Evolutionary conservation across 1,284 basidiomycete genomes (phyloP).

Genomic region (Pseudozyma flocculosa): DNA sequence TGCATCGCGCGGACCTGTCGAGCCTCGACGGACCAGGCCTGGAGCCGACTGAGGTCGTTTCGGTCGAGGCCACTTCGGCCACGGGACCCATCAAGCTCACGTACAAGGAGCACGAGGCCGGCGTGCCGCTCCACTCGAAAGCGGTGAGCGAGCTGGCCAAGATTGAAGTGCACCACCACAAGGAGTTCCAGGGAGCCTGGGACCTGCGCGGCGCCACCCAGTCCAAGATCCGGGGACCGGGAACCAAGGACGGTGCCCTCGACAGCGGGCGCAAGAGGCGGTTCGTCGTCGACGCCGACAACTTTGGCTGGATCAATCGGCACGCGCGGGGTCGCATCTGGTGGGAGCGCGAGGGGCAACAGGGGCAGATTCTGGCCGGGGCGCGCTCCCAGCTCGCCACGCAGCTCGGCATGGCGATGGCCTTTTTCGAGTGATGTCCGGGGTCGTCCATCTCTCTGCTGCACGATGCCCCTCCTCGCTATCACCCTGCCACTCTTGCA

Average conservation of each 20-base stretch:
- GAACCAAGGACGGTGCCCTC: conserved; percentile 12
- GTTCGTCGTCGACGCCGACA: conserved; percentile 29
- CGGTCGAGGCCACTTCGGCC: conserved; percentile 19
- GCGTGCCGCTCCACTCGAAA: conserved; percentile 28
- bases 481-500: too few relatives aligned
- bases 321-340: conserved; percentile 17
- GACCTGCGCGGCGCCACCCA: conserved; percentile 30
- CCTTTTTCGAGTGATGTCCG: conserved; percentile 31
- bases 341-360: conserved; percentile 14
- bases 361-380: conserved; percentile 9
- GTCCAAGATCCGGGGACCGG: conserved; percentile 23
- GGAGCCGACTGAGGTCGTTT: conserved; percentile 22
- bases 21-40: conserved; percentile 22
- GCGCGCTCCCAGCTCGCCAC: conserved; percentile 17
- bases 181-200: conserved; percentile 35
- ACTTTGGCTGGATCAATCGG: conserved; percentile 33
- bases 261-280: conserved; percentile 9
- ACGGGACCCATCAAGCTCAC: conserved; percentile 34
- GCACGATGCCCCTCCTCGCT: too few relatives aligned
- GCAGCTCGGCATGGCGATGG: conserved; percentile 23
- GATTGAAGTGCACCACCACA: conserved; percentile 20
- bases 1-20: conserved; percentile 25
- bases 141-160: conserved; percentile 22
- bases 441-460: too few relatives aligned
- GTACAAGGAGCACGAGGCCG: conserved; percentile 23